phyloP scores from a whole-genome alignment of 1,139 yeast species.

The Candida neerlandica region DNA sequence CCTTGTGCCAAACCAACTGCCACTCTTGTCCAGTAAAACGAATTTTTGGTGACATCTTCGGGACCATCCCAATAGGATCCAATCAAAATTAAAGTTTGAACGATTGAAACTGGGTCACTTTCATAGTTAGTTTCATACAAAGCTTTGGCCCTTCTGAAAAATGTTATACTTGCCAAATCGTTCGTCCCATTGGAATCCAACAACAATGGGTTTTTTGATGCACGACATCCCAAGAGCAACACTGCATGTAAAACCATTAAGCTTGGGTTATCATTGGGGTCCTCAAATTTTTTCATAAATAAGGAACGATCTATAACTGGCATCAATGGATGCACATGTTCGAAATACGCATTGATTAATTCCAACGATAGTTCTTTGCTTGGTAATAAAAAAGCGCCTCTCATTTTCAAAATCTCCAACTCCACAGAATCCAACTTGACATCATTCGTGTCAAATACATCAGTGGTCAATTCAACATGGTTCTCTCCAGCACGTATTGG shows the following conservation, averaged over 20 bases:
- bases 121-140: constrained; percentile 75
- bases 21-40: constrained; percentile 76
- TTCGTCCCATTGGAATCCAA: constrained; percentile 59
- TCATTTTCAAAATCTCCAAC: constrained; percentile 62
- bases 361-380: constrained; percentile 62
- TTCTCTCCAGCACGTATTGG: constrained; percentile 49
- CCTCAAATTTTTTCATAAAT: constrained; percentile 59
- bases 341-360: constrained; percentile 64
- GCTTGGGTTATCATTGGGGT: constrained; percentile 68
- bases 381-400: constrained; percentile 77
- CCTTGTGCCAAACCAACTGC: constrained; percentile 80
- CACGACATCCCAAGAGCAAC: constrained; percentile 68
- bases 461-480: constrained; percentile 46
- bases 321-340: constrained; percentile 66
- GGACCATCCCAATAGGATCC: constrained; percentile 81
- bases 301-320: constrained; percentile 70
- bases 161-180: constrained; percentile 61
- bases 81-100: constrained; percentile 66
- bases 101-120: constrained; percentile 64
- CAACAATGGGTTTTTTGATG: constrained; percentile 57
- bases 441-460: constrained; percentile 40
- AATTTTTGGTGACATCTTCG: constrained; percentile 73
- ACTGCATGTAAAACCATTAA: constrained; percentile 70
- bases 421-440: constrained; percentile 63
- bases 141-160: constrained; percentile 78